Percentiles rank a stretch among this genome's conserved stretches.
Conservation (phyloP, 352 stramenopile genomes). For the Phytophthora lateralis region DNA sequence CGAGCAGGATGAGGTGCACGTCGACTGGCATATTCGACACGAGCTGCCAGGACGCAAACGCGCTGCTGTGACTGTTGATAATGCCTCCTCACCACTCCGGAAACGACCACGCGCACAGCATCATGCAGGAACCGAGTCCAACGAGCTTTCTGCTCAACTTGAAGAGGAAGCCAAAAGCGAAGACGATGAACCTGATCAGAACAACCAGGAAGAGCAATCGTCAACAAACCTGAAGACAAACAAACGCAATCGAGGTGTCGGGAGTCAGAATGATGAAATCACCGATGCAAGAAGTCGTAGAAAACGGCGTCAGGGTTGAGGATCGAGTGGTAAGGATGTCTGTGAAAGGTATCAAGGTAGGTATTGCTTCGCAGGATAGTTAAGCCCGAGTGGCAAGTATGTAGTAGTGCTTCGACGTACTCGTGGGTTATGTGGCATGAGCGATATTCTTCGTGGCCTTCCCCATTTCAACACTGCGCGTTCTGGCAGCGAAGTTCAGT, state of each 20-base stretch:
- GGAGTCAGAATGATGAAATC: slow-evolving; percentile 20
- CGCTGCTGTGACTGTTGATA: slow-evolving; percentile 7
- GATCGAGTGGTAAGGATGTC: neutral
- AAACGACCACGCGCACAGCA: slow-evolving; percentile 25
- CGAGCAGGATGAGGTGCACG: slow-evolving; percentile 9
- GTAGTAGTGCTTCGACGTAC: slow-evolving; percentile 5
- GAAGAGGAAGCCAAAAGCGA: slow-evolving; percentile 19
- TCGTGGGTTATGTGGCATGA: slow-evolving; percentile 28
- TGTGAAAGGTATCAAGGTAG: slow-evolving; percentile 19
- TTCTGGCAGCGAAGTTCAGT: slow-evolving; percentile 91
- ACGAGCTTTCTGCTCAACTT: slow-evolving; percentile 7
- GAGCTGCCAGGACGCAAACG: slow-evolving; percentile 21
- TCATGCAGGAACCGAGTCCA: slow-evolving; percentile 3
- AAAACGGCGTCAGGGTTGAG: slow-evolving; percentile 33
- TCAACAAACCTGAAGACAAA: slow-evolving; percentile 1
- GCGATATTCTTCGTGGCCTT: slow-evolving; percentile 88
- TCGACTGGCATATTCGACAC: slow-evolving; percentile 27
- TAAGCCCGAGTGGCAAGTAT: slow-evolving; percentile 7
- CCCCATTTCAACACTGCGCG: slow-evolving; percentile 90
- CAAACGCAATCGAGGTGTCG: slow-evolving; percentile 2
- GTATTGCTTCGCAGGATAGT: slow-evolving; percentile 20
- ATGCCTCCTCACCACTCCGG: slow-evolving; percentile 2
- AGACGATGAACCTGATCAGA: slow-evolving; percentile 7
- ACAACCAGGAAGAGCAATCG: slow-evolving; percentile 8
- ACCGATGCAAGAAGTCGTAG: slow-evolving; percentile 39